Conservation (phyloP, 169 alveolate species). For the Eimeria necatrix region DNA sequence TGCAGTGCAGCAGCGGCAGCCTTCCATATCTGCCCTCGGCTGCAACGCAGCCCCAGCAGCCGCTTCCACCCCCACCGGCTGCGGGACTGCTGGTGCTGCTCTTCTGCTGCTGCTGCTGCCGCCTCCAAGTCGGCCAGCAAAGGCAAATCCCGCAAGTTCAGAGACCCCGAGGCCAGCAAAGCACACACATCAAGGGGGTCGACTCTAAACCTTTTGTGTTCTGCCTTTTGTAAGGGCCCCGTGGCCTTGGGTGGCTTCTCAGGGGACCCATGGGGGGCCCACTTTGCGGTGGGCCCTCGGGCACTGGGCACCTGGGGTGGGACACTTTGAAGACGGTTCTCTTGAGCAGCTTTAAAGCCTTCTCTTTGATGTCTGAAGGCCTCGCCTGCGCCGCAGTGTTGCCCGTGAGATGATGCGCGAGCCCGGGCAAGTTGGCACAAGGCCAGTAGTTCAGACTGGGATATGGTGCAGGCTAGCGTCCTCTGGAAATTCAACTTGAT, state of each 20-base stretch:
- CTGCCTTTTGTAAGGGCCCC: neutral
- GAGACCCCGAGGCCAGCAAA: neutral
- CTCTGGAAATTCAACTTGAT: neutral
- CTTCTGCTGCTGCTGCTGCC: conserved; percentile 22
- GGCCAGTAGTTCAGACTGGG: conserved; percentile 17
- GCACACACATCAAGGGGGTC: conserved; percentile 34
- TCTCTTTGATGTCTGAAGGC: neutral
- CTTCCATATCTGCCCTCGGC: conserved; percentile 49
- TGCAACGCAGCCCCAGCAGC: neutral
- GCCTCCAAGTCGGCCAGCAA: conserved; percentile 30
- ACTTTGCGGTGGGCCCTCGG: neutral
- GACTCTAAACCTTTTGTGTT: neutral
- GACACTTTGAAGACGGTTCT: neutral
- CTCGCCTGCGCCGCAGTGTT: neutral
- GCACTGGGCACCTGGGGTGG: neutral
- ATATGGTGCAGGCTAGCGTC: neutral
- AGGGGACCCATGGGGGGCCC: neutral
- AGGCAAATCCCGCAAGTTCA: neutral
- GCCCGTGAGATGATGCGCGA: neutral
- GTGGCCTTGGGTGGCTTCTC: neutral
- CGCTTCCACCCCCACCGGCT: neutral
- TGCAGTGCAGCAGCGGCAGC: conserved; percentile 38
- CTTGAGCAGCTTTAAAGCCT: neutral
- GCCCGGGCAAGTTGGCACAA: conserved; percentile 41
- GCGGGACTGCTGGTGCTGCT: neutral